A percentile compares a stretch with the other conserved stretches of the same genome.
These are phyloP conservation scores for Leccinum boreale DNA, from an alignment of 768 basidiomycete species.

Conservation along the genomic window DNA sequence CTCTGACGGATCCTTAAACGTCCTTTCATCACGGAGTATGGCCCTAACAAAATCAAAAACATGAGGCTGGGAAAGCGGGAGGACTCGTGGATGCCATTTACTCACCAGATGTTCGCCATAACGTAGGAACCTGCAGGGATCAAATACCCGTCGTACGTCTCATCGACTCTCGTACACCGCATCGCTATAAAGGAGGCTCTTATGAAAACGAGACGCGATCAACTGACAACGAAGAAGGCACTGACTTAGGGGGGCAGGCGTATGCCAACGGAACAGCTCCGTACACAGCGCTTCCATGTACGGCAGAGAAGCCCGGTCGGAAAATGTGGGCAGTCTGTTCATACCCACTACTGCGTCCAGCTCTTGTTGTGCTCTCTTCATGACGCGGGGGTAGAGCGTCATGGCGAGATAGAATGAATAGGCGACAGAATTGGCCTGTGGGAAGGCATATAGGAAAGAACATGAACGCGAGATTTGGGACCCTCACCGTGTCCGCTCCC, in stretches of 20 bases:
- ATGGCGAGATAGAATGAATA: constrained; percentile 27
- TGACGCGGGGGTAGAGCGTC: constrained; percentile 24
- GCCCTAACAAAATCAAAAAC: constrained; percentile 8
- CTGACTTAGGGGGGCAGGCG: constrained; percentile 14
- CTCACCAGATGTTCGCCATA: constrained; percentile 18
- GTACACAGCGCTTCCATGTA: constrained; percentile 27
- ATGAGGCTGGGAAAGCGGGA: neutral
- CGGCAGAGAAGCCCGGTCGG: constrained; percentile 23
- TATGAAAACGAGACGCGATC: neutral
- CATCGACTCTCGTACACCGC: constrained; percentile 10
- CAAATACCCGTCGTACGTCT: constrained; percentile 18
- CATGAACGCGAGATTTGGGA: neutral
- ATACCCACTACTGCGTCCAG: constrained; percentile 25
- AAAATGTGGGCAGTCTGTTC: constrained; percentile 20
- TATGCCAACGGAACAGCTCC: constrained; percentile 26
- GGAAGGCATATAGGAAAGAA: neutral
- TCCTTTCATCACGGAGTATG: constrained; percentile 17
- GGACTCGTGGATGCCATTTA: neutral
- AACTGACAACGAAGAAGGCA: neutral
- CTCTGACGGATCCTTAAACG: constrained; percentile 15
- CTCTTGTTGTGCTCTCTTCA: constrained; percentile 26
- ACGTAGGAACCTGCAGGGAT: constrained; percentile 19
- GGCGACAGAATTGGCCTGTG: constrained; percentile 9
- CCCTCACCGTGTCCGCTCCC: constrained; percentile 21
- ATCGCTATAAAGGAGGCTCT: neutral